Conservation (phyloP, 768 basidiomycete species). For the Suillus luteus region DNA sequence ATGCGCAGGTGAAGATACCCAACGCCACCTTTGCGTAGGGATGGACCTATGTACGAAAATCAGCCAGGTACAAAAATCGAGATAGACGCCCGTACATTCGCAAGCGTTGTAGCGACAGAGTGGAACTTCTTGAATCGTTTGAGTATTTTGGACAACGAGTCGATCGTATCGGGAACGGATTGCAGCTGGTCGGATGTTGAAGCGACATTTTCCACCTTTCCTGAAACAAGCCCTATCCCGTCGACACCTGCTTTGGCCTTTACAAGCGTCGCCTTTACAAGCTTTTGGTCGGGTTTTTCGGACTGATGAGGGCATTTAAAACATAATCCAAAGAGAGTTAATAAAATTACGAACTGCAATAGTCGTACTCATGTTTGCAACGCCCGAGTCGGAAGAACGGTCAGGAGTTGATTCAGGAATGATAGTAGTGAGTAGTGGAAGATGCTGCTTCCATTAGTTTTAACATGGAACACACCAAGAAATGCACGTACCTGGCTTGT, state of each 20-base stretch:
- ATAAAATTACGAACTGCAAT: not conserved
- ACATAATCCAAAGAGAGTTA: not conserved
- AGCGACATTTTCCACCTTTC: not conserved
- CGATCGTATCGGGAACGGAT: not conserved
- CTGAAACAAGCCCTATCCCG: not conserved
- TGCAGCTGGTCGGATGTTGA: not conserved
- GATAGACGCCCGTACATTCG: not conserved
- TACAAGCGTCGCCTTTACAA: not conserved
- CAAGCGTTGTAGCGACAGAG: not conserved
- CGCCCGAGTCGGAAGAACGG: not conserved
- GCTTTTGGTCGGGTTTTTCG: not conserved
- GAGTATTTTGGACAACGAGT: not conserved
- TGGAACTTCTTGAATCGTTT: not conserved
- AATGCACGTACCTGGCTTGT: not conserved
- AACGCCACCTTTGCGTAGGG: not conserved
- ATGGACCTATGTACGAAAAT: not conserved
- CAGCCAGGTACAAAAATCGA: not conserved
- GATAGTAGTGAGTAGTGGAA: not conserved
- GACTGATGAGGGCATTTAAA: not conserved
- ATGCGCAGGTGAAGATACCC: not conserved
- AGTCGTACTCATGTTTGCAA: not conserved
- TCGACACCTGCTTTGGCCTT: not conserved
- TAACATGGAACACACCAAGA: not conserved
- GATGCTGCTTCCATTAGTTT: not conserved
- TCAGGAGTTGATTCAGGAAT: not conserved